Base-by-base conservation (phyloP, 352 stramenopile genomes). In the Globisporangium alternatum region DNA sequence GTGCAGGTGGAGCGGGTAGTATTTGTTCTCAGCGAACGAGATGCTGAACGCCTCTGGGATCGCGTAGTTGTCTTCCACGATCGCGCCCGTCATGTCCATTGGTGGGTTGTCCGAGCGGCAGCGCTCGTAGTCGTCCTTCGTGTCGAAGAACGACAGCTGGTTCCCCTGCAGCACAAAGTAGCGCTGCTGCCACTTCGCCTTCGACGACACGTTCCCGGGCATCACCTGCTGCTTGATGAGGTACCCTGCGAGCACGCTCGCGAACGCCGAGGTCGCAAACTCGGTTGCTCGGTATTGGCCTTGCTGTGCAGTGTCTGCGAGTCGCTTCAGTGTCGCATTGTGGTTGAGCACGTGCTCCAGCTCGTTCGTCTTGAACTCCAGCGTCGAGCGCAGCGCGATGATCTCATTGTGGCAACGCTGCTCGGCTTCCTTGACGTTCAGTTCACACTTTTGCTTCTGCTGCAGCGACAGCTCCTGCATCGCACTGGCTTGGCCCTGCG, bases 281-380 rank as follows among this genome's bases (percentile, higher is more conserved):
- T 95, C 87, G n/a, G 86, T 92, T 19, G 85, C 86, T 21, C 87
- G 85, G 66, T 92, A 93, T 47, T 95, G 86, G 15, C 87, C 83
- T 52, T 94, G 81, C 71, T 94, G 87, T 48, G 87, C 87, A 49
- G 86, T 93, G 62, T 95, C 87, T 1, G 86, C 87, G 4, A 95
- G 75, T 0, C 83, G 81, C 70, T 92, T 92, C 71, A 95, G 76
- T n/a, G 87, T 95, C 30, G 85, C 84, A 37, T 95, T 95, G 70
- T 95, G 85, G 67, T 90, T 92, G 51, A 94, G 62, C 64, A 95
- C 87, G 74, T 95, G 83, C 64, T 95, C 87, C 19, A 95, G 69
- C 67, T 95, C 86, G 64, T 93, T 90, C 17, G 84, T 94, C 71
- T 95, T 94, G 67, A 91, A 94, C 47, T 95, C 86, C 31, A 95